phyloP scores from a whole-genome alignment of 2,329 filamentous ascomycete genomes.

The Cladosporium sp. region DNA sequence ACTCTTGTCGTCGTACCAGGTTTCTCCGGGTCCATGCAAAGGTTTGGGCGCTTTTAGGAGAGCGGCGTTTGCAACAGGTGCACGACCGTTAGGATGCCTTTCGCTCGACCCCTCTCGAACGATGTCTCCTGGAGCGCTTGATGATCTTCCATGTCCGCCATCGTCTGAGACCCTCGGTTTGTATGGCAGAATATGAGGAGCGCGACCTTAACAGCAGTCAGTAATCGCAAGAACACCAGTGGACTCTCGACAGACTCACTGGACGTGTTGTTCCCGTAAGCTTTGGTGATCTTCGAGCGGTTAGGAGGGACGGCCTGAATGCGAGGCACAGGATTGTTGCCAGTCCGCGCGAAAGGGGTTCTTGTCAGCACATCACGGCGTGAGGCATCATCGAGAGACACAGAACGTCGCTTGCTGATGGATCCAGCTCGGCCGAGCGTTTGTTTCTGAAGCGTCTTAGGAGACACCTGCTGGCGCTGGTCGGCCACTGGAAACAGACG shows the following conservation, averaged over 20 bases:
- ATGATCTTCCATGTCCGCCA: conserved; percentile 5
- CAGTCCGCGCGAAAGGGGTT: neutral
- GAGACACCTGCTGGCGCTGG: conserved; percentile 3
- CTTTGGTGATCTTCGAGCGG: neutral
- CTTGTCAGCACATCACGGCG: neutral
- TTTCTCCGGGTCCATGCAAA: neutral
- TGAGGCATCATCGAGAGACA: conserved; percentile 1
- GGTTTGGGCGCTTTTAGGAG: neutral
- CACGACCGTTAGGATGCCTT: neutral
- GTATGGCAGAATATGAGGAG: neutral
- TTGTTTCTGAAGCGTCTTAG: conserved; percentile 1
- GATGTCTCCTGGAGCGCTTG: conserved; percentile 2
- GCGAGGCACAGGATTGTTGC: conserved; percentile 4
- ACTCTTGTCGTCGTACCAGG: conserved; percentile 4
- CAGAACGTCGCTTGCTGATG: conserved; percentile 4
- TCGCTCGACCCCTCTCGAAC: neutral
- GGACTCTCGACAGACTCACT: too few species aligned
- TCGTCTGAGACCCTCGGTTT: conserved; percentile 4
- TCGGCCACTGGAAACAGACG: conserved; percentile 4
- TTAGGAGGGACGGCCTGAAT: neutral
- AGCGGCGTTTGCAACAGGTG: neutral
- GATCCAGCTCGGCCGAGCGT: neutral
- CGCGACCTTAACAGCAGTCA: too few species aligned
- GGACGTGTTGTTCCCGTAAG: neutral
- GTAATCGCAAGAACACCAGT: too few species aligned